Conservation (phyloP, 768 basidiomycete genomes). For the Kwoniella sp. region DNA sequence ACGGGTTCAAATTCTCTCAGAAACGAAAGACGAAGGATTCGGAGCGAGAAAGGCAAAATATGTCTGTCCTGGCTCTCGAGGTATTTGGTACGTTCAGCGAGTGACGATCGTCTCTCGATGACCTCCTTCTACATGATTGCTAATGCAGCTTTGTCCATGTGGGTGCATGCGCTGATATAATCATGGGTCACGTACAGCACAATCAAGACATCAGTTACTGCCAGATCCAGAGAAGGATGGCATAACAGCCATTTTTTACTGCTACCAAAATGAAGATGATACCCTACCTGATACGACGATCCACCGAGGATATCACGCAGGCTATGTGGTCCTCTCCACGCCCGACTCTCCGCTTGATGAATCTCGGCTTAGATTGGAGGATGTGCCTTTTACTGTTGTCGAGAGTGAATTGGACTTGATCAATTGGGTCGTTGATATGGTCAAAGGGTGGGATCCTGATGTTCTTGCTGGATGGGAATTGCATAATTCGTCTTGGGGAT, state of each 20-base stretch:
- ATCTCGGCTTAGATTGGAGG: slow-evolving; percentile 58
- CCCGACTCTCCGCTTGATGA: slow-evolving; percentile 27
- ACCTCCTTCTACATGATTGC: no score
- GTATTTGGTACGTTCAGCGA: slow-evolving; percentile 71
- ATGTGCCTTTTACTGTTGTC: slow-evolving; percentile 56
- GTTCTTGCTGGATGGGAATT: slow-evolving; percentile 91
- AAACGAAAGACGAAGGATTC: slow-evolving; percentile 57
- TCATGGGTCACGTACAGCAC: slow-evolving; percentile 59
- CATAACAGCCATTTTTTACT: slow-evolving; percentile 72
- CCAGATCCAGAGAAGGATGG: slow-evolving; percentile 71
- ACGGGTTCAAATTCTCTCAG: slow-evolving; percentile 68
- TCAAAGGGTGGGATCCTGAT: slow-evolving; percentile 82
- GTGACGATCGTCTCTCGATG: no score
- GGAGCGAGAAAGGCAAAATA: slow-evolving; percentile 67
- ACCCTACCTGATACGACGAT: slow-evolving; percentile 40
- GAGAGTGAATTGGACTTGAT: slow-evolving; percentile 76
- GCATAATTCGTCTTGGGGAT: slow-evolving; percentile 87
- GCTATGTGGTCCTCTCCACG: slow-evolving; percentile 44
- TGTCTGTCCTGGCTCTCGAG: slow-evolving; percentile 81
- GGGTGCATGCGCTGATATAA: no score
- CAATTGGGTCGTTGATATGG: slow-evolving; percentile 72
- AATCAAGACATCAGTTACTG: slow-evolving; percentile 63
- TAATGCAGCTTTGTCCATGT: no score
- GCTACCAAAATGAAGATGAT: slow-evolving; percentile 63
- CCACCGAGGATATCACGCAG: slow-evolving; percentile 49